Conservation (phyloP, 306 rosid genomes). For the Medicago lupulina region DNA sequence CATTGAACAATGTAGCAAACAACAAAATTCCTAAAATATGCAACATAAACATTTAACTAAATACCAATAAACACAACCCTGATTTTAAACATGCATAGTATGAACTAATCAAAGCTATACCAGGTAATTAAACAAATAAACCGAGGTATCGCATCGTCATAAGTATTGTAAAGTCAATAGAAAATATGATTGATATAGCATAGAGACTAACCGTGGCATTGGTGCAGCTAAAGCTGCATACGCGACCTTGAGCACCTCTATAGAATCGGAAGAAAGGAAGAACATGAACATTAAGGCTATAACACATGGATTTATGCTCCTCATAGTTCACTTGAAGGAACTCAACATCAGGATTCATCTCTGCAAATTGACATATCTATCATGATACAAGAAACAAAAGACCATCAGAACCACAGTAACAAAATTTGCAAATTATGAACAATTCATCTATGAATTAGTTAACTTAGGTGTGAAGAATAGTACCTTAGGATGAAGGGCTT, state of each 20-base stretch:
- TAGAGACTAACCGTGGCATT: slow-evolving; percentile 80
- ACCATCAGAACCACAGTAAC: slow-evolving; percentile 18
- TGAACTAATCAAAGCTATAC: slow-evolving; percentile 31
- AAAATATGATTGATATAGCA: slow-evolving; percentile 6
- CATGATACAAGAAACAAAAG: slow-evolving; percentile 10
- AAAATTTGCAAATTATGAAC: not conserved
- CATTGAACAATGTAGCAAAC: not conserved
- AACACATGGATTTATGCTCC: slow-evolving; percentile 83
- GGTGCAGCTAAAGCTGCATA: slow-evolving; percentile 95
- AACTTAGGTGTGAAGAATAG: not conserved
- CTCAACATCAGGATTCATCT: slow-evolving; percentile 80
- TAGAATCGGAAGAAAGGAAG: slow-evolving; percentile 92
- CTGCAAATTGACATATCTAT: slow-evolving; percentile 87
- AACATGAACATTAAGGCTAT: slow-evolving; percentile 88
- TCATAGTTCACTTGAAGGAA: slow-evolving; percentile 86
- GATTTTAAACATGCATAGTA: not conserved
- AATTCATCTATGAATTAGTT: not conserved
- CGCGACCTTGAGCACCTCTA: slow-evolving; percentile 89
- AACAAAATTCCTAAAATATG: not conserved
- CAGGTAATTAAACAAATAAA: slow-evolving; percentile 9
- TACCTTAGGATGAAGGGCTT: slow-evolving; percentile 94
- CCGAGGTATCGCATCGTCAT: not conserved
- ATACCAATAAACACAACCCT: not conserved
- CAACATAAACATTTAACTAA: not conserved
- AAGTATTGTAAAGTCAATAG: slow-evolving; percentile 1